Evolutionary conservation across 495 filamentous ascomycete species (phyloP).

Genomic region (Aspergillus coremiiformis): DNA sequence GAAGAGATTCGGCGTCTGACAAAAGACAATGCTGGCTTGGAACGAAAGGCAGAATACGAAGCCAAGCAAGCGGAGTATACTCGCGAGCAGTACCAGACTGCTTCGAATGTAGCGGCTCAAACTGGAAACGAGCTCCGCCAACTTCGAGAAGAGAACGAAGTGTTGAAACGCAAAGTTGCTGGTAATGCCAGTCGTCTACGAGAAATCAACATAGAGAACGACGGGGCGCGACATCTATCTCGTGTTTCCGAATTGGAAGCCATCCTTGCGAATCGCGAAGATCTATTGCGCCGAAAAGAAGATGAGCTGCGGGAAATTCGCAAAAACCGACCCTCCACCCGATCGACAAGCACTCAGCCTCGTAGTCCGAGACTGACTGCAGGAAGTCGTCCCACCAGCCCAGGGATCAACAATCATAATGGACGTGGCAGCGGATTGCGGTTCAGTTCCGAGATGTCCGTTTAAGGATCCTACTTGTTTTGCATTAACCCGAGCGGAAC

Average conservation of each 20-base stretch:
- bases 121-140: constrained; percentile 42
- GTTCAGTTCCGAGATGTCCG: constrained; percentile 36
- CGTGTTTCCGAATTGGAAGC: constrained; percentile 46
- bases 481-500: background rate
- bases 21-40: constrained; percentile 35
- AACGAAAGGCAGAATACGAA: constrained; percentile 43
- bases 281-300: constrained; percentile 51
- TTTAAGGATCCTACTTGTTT: constrained; percentile 7
- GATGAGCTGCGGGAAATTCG: constrained; percentile 52
- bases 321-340: constrained; percentile 41
- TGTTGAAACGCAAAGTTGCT: constrained; percentile 42
- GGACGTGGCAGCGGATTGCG: constrained; percentile 34
- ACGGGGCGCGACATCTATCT: constrained; percentile 28
- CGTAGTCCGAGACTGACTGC: constrained; percentile 38
- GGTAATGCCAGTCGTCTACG: constrained; percentile 46
- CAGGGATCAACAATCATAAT: constrained; percentile 32
- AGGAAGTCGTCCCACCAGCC: constrained; percentile 38
- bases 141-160: constrained; percentile 41
- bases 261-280: constrained; percentile 32
- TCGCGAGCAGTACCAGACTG: constrained; percentile 55
- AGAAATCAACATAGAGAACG: constrained; percentile 40
- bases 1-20: constrained; percentile 38
- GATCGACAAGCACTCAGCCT: constrained; percentile 41
- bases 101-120: constrained; percentile 48
- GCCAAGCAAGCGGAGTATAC: constrained; percentile 52